phyloP scores from a whole-genome alignment of 106 monocot species.

The Chionographis japonica region DNA sequence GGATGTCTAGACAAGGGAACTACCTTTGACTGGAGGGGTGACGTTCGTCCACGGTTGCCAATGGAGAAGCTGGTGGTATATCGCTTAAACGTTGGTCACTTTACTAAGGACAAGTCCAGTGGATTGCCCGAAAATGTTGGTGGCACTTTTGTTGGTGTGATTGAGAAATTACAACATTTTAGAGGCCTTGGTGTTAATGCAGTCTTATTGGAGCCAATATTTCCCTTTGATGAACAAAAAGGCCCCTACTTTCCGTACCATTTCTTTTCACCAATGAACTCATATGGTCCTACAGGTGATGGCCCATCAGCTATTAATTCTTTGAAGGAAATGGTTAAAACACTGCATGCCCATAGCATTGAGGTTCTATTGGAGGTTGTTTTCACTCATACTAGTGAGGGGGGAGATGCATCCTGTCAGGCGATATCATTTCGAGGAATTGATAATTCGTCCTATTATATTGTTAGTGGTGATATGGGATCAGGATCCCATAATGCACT shows the following conservation, averaged over 20 bases:
- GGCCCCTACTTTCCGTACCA: constrained; percentile 78
- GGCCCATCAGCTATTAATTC: constrained; percentile 37
- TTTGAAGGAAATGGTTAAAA: constrained; percentile 83
- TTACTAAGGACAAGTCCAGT: constrained; percentile 63
- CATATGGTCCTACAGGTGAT: constrained; percentile 24
- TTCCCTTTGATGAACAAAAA: constrained; percentile 64
- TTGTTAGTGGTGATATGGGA: constrained; percentile 24
- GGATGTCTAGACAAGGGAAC: constrained; percentile 31
- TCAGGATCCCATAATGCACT: constrained; percentile 29
- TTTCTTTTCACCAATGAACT: constrained; percentile 72
- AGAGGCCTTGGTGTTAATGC: constrained; percentile 79
- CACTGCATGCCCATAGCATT: constrained; percentile 66
- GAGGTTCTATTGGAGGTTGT: constrained; percentile 85
- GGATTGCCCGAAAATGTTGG: constrained; percentile 29
- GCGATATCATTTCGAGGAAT: constrained; percentile 69
- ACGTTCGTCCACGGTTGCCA: constrained; percentile 43
- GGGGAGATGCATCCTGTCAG: constrained; percentile 37
- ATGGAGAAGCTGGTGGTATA: constrained; percentile 83
- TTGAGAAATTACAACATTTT: constrained; percentile 60
- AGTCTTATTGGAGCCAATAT: constrained; percentile 77
- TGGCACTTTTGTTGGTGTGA: constrained; percentile 67
- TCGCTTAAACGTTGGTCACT: constrained; percentile 60
- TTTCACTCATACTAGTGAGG: constrained; percentile 67
- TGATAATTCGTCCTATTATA: constrained; percentile 75
- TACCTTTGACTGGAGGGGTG: constrained; percentile 68